These are phyloP conservation scores for Penicillium psychrofluorescens DNA, from an alignment of 495 filamentous ascomycete genomes.

Conservation along the genomic window DNA sequence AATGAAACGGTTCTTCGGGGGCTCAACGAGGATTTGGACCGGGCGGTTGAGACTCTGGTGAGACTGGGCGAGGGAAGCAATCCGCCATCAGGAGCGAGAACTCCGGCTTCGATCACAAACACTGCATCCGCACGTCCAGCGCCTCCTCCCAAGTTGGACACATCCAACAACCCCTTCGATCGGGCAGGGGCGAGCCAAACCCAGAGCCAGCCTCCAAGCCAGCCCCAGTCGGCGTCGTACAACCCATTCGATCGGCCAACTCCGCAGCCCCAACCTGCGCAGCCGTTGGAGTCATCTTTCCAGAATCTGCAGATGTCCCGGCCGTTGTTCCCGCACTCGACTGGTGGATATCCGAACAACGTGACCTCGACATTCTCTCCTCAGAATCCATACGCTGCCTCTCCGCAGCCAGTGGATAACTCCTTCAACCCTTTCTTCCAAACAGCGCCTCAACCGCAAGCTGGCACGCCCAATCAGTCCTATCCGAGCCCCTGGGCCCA, in stretches of 20 bases:
- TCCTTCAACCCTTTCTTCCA: slow-evolving; percentile 65
- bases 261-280: slow-evolving; percentile 37
- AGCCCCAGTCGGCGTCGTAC: slow-evolving; percentile 20
- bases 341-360: slow-evolving; percentile 62
- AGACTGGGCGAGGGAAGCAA: slow-evolving; percentile 63
- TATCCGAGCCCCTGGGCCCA: slow-evolving; percentile 21
- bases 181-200: slow-evolving; percentile 30
- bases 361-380: slow-evolving; percentile 46
- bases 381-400: slow-evolving; percentile 35
- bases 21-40: slow-evolving; percentile 74
- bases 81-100: slow-evolving; percentile 30
- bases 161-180: slow-evolving; percentile 47
- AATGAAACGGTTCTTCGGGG: slow-evolving; percentile 75
- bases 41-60: slow-evolving; percentile 73
- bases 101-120: slow-evolving; percentile 23
- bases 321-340: slow-evolving; percentile 75
- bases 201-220: slow-evolving; percentile 23
- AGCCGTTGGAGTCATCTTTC: slow-evolving; percentile 60
- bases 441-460: slow-evolving; percentile 32
- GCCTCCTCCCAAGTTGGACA: slow-evolving; percentile 22
- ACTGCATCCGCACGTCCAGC: slow-evolving; percentile 11
- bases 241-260: slow-evolving; percentile 63
- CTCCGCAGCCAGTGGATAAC: slow-evolving; percentile 34
- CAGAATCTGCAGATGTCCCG: slow-evolving; percentile 65
- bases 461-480: slow-evolving; percentile 21